Base-by-base conservation (phyloP, 768 basidiomycete species). In the Ramaria sp. region DNA sequence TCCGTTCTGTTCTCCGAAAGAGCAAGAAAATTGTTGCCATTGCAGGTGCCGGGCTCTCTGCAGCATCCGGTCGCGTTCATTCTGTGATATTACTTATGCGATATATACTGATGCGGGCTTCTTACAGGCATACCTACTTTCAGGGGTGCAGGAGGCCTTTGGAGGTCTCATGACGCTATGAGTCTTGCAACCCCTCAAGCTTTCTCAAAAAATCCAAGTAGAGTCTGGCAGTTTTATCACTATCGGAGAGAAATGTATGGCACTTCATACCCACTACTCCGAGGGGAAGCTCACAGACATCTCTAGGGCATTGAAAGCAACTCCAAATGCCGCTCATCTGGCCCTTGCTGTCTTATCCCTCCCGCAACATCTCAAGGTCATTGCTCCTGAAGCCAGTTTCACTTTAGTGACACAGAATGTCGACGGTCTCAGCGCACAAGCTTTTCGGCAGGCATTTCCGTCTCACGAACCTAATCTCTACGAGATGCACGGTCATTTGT, bases 171-270 rank as follows among this genome's bases (percentile, higher is more conserved):
- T 61, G 69, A 79, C 51, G 76, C 79, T 0, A 75, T 71, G 55
- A 68, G 69, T 43, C 72, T 83, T 9, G 80, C 80, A 4, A 79
- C 78, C 12, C 81, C 78, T 0, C 69, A 78, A 59, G 78, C 74
- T 0, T 84, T 83, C 65, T 47, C 59, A 1, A 60, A 68, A 20
- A 70, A 78, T 53, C 81, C 79, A 0, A 75, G 73, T 15, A 67
- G 73, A 3, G 75, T 79, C 2, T 83, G 81, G 82, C 79, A 84
- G 61, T 84, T 84, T 63, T 84, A 83, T 60, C 82, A 84, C 60
- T 78, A 79, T 57, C 70, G 82, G n/a, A 70, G 82, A 54, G 74
- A 76, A 67, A 71, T 63, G 80, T 79, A 54, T 22, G 59, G 45
- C 1, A 12, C n/a, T 20, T 27, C 17, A 24, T 38, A n/a, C 48